Percentiles rank a stretch among this genome's conserved stretches.
Evolutionary conservation across 2,329 filamentous ascomycete genomes (phyloP).

Genomic region (Colletotrichum siamense): DNA sequence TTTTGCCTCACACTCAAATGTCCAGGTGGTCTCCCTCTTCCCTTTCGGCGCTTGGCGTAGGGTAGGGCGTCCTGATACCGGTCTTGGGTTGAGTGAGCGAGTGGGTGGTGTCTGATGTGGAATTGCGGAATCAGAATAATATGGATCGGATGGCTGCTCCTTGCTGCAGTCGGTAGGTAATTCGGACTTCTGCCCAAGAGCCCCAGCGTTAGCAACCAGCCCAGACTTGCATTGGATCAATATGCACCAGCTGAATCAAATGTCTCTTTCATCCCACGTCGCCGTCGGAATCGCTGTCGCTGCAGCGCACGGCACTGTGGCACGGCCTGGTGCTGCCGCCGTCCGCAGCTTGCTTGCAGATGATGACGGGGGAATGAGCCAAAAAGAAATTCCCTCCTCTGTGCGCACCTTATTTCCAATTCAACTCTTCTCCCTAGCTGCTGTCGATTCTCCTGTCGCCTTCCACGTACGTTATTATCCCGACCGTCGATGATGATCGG

Average conservation of each 20-base stretch:
- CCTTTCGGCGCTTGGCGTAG: slow-evolving; percentile 11
- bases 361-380: neutral
- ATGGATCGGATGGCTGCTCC: neutral
- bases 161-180: neutral
- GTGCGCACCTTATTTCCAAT: neutral
- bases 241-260: neutral
- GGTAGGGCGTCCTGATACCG: neutral
- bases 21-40: neutral
- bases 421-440: neutral
- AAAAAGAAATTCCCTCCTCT: slow-evolving; percentile 1
- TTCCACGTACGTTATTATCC: neutral
- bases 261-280: slow-evolving; percentile 15
- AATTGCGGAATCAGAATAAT: neutral
- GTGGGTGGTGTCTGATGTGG: neutral
- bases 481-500: neutral
- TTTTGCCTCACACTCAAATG: neutral
- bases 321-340: neutral
- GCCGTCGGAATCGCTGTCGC: neutral
- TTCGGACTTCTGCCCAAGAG: neutral
- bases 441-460: neutral
- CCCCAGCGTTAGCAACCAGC: neutral
- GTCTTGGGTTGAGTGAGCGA: neutral
- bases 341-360: slow-evolving; percentile 1
- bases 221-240: neutral
- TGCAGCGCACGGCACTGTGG: neutral